A percentile compares a stretch with the other conserved stretches of the same genome.
These are phyloP conservation scores for Exophiala spinifera DNA, from an alignment of 2,329 filamentous ascomycete genomes.

Conservation along the genomic window DNA sequence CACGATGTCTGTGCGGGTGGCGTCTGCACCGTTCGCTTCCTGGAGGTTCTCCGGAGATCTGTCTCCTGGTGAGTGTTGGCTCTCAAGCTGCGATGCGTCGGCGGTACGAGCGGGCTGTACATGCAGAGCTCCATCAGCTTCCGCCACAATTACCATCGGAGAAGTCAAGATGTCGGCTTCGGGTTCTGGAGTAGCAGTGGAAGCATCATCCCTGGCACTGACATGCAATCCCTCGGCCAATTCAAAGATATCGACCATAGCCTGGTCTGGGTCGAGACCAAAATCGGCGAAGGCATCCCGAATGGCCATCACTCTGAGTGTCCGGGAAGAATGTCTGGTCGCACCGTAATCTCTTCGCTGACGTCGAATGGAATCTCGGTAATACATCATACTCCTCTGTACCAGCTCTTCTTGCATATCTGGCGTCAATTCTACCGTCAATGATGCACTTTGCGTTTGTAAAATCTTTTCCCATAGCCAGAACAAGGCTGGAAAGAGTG, in stretches of 20 bases:
- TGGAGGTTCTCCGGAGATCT: background rate
- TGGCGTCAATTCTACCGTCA: conserved; percentile 15
- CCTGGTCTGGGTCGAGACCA: conserved; percentile 17
- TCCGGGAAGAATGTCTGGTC: conserved; percentile 4
- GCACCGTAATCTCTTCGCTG: background rate
- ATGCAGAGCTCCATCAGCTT: background rate
- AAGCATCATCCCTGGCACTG: conserved; percentile 6
- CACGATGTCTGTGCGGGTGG: background rate
- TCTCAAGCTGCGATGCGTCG: background rate
- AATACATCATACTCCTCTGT: conserved; percentile 9
- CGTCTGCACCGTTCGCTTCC: background rate
- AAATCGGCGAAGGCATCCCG: conserved; percentile 18
- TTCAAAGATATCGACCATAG: conserved; percentile 14
- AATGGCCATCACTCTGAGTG: conserved; percentile 14
- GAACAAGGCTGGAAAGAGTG: conserved; percentile 16
- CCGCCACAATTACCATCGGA: background rate
- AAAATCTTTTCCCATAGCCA: conserved; percentile 19
- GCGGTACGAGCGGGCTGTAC: too few species aligned
- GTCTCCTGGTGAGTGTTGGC: background rate
- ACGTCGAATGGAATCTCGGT: conserved; percentile 5
- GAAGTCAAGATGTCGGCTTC: conserved; percentile 2
- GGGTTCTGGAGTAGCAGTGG: conserved; percentile 25
- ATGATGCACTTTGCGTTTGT: conserved; percentile 13
- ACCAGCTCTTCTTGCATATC: conserved; percentile 16
- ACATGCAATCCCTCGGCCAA: conserved; percentile 14